Base-by-base conservation (phyloP, 805 yeast genomes). In the Hanseniaspora lachancei region DNA sequence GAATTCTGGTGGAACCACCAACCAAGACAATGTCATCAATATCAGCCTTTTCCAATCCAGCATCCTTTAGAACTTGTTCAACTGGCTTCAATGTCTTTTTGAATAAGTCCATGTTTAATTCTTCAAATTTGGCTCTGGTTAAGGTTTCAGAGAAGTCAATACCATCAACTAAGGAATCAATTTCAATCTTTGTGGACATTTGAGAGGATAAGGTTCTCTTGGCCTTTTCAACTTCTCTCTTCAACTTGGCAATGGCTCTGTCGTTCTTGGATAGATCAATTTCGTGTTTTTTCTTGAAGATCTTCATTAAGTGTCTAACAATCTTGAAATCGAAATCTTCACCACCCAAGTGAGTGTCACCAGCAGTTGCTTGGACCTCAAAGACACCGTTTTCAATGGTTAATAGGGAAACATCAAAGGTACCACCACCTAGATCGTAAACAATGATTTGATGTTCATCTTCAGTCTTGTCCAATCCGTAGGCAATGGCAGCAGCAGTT, bases 1-100 rank as follows among this genome's bases (percentile, higher is more conserved):
- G 98, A 76, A 91, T 93, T 80, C 97, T 87, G 57, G 98, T 93
- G 42, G 98, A 91, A 74, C 98, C 98, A 78, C 98, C 98, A 68
- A 91, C 98, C 54, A 91, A 77, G 47, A 91, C 97, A 68, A 91
- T 89, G 68, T 91, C 98, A 71, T 91, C 88, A 65, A 91, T 80
- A 64, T 87, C 95, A 61, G 82, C 74, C 74, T 86, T 86, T 72
- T 82, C 82, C 61, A 89, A 78, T 70, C 89, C 91, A 54, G 97
- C 82, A 72, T 93, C 98, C 73, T 86, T 86, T 70, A 91, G 78
- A 50, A 91, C 97, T 74, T 86, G 91, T 74, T 88, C 95, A 62
- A 91, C 97, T 55, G 97, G 97, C 70, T 86, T 89, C 70, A 91
- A 76, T 55, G 98, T 91, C 72, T 86, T 86, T 77, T 87, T 88